Conservation (phyloP, 148 eudicot genomes). For the Drosera capensis region DNA sequence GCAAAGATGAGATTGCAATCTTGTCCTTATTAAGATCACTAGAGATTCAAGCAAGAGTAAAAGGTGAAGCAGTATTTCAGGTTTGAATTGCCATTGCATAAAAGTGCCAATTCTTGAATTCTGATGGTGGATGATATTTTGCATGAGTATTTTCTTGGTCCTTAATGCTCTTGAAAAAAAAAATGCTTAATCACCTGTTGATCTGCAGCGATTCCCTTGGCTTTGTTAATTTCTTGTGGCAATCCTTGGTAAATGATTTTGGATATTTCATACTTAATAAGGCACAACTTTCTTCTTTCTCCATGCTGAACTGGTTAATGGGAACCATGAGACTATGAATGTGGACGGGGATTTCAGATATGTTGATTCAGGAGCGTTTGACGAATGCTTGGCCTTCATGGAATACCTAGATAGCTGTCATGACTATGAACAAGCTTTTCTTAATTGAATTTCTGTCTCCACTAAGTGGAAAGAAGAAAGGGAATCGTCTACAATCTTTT, state of each 20-base stretch:
- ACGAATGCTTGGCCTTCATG: slow-evolving; percentile 74
- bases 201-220: neutral
- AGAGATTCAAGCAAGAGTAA: slow-evolving; percentile 68
- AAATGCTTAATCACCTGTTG: neutral
- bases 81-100: slow-evolving; percentile 14
- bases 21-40: slow-evolving; percentile 68
- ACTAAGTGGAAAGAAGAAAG: slow-evolving; percentile 45
- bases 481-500: slow-evolving; percentile 28
- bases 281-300: neutral
- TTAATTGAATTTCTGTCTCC: slow-evolving; percentile 55
- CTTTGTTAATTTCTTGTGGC: neutral
- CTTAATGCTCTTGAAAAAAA: neutral
- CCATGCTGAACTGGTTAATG: slow-evolving; percentile 46
- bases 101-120: neutral
- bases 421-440: slow-evolving; percentile 79
- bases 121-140: neutral
- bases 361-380: slow-evolving; percentile 81
- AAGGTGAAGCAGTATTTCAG: slow-evolving; percentile 97
- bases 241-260: neutral
- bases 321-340: slow-evolving; percentile 96
- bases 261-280: neutral
- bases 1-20: slow-evolving; percentile 91
- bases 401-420: slow-evolving; percentile 62
- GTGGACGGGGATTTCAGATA: slow-evolving; percentile 87
- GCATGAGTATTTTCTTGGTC: neutral